Conservation (phyloP, 2,329 filamentous ascomycete genomes). For the Fusarium floridanum region DNA sequence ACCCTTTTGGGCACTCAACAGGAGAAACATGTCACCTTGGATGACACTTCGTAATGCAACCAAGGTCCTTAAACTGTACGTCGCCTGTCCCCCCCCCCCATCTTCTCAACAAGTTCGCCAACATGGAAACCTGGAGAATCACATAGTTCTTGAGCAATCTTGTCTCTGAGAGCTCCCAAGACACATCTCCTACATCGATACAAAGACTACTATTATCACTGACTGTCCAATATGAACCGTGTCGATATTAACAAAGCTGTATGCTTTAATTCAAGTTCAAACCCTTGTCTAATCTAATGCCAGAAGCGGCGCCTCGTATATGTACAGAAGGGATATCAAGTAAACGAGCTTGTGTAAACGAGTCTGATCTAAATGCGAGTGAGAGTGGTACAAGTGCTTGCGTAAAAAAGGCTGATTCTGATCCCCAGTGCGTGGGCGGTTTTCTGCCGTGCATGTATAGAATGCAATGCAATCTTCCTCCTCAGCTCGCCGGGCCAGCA, state of each 20-base stretch:
- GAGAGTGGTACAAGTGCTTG: conserved; percentile 22
- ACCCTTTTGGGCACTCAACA: not conserved
- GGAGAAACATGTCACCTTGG: not conserved
- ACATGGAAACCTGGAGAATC: not conserved
- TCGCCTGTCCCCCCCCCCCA: not conserved
- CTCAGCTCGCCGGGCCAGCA: conserved; percentile 20
- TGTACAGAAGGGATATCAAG: conserved; percentile 36
- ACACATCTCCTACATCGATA: not conserved
- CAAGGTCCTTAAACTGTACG: not conserved
- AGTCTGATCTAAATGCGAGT: conserved; percentile 34
- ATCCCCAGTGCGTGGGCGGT: conserved; percentile 14
- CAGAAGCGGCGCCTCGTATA: conserved; percentile 31
- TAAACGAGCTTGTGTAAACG: conserved; percentile 29
- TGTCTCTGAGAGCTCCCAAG: not conserved
- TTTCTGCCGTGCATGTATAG: conserved; percentile 24
- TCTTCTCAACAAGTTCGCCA: not conserved
- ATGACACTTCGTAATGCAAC: not conserved
- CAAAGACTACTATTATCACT: not conserved
- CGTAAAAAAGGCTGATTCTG: conserved; percentile 20
- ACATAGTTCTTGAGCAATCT: not conserved
- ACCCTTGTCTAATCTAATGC: conserved; percentile 43
- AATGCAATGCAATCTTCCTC: conserved; percentile 4
- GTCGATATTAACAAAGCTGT: not conserved
- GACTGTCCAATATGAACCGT: not conserved
- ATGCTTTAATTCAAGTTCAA: conserved; percentile 13